Conservation (phyloP, 805 yeast species). For the Saccharomycopsis olivae region DNA sequence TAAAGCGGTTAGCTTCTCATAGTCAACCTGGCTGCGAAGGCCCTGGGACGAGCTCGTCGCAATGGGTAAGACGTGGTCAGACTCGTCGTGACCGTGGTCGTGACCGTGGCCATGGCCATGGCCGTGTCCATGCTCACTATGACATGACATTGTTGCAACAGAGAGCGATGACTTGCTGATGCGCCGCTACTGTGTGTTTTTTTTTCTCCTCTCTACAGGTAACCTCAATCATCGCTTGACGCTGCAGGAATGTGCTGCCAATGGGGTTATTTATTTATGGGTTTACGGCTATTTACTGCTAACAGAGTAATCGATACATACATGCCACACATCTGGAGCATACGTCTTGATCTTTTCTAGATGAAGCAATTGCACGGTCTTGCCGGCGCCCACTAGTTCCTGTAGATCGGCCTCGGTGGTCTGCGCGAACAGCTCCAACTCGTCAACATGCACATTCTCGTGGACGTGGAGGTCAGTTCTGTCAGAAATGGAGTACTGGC, state of each 20-base stretch:
- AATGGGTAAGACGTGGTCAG: conserved; percentile 43
- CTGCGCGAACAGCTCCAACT: conserved; percentile 1
- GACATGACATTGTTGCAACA: conserved; percentile 5
- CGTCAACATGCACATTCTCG: conserved; percentile 42
- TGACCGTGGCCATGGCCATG: conserved; percentile 25
- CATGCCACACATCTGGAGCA: conserved; percentile 82
- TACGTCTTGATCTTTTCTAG: conserved; percentile 67
- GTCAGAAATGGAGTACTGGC: neutral
- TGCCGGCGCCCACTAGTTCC: neutral
- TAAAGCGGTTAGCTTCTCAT: conserved; percentile 48
- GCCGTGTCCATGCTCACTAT: conserved; percentile 20
- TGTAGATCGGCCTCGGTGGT: neutral
- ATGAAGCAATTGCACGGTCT: conserved; percentile 24
- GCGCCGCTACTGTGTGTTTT: too few relatives aligned
- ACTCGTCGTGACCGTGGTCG: conserved; percentile 28
- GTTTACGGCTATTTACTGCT: too few relatives aligned
- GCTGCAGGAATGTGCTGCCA: too few relatives aligned
- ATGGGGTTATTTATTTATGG: too few relatives aligned
- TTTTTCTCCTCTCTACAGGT: too few relatives aligned
- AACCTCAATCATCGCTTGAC: too few relatives aligned
- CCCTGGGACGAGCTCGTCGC: conserved; percentile 65
- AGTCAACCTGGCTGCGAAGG: conserved; percentile 50
- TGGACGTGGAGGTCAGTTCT: conserved; percentile 49
- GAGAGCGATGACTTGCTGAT: too few relatives aligned
- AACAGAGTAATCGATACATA: conserved; percentile 33